These are phyloP conservation scores for Mycena maculata DNA, from an alignment of 768 basidiomycete species.

Conservation along the genomic window DNA sequence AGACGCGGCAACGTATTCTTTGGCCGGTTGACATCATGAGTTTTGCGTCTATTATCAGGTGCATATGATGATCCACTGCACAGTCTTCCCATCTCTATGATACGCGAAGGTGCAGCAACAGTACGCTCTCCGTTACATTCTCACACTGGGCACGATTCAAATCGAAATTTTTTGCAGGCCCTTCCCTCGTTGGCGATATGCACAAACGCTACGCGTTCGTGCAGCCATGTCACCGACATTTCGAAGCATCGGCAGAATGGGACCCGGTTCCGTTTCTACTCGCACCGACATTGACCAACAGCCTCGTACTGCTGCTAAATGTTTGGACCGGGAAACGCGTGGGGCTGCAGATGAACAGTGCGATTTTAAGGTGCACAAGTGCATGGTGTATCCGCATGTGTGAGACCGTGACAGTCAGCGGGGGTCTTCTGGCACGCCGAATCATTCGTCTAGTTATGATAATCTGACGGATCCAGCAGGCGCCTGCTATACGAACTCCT, in stretches of 20 bases:
- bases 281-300: slow-evolving; percentile 46
- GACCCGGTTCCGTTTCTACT: slow-evolving; percentile 19
- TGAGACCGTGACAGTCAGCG: slow-evolving; percentile 23
- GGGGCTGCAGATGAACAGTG: slow-evolving; percentile 45
- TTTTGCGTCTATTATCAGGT: slow-evolving; percentile 54
- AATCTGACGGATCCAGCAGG: not conserved
- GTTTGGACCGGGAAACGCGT: slow-evolving; percentile 54
- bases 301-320: slow-evolving; percentile 36
- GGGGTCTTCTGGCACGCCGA: slow-evolving; percentile 22
- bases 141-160: too few relatives aligned
- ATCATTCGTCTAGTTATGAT: not conserved
- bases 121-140: slow-evolving; percentile 18
- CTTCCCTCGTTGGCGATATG: slow-evolving; percentile 64
- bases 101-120: slow-evolving; percentile 8
- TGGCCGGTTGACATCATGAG: slow-evolving; percentile 51
- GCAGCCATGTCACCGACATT: slow-evolving; percentile 55
- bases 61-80: slow-evolving; percentile 62
- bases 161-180: slow-evolving; percentile 33
- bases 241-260: slow-evolving; percentile 36
- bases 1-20: slow-evolving; percentile 49
- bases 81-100: slow-evolving; percentile 59
- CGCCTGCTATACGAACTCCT: slow-evolving; percentile 28
- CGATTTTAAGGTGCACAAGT: slow-evolving; percentile 52
- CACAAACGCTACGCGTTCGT: slow-evolving; percentile 62
- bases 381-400: slow-evolving; percentile 44